A percentile compares a stretch with the other conserved stretches of the same genome.
These are phyloP conservation scores for Solanum ossicruentum DNA, from an alignment of 257 asterid genomes.

Conservation along the genomic window DNA sequence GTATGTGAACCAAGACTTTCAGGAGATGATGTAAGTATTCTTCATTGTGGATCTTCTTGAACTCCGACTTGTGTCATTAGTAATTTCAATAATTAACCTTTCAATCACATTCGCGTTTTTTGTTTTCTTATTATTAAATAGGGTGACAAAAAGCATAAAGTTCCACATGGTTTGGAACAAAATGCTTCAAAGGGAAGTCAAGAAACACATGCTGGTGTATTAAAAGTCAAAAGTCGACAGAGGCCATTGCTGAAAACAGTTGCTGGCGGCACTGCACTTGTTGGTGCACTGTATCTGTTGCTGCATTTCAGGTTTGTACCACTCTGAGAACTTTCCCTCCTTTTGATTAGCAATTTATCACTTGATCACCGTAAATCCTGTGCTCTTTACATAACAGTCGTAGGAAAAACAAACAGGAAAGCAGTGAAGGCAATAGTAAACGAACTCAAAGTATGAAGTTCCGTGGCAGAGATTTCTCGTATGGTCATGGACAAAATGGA, in stretches of 20 bases:
- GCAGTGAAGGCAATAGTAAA: slow-evolving; percentile 11
- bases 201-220: slow-evolving; percentile 3
- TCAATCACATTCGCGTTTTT: neutral
- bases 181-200: neutral
- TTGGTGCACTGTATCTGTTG: slow-evolving; percentile 45
- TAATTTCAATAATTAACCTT: neutral
- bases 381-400: neutral
- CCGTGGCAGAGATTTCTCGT: slow-evolving; percentile 17
- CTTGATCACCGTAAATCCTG: neutral
- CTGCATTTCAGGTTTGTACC: slow-evolving; percentile 55
- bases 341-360: neutral
- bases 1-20: neutral
- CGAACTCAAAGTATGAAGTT: slow-evolving; percentile 3
- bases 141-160: slow-evolving; percentile 12
- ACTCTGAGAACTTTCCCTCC: neutral
- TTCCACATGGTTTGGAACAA: neutral
- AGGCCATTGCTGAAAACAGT: slow-evolving; percentile 47
- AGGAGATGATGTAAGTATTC: slow-evolving; percentile 1
- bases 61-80: neutral
- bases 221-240: slow-evolving; percentile 11
- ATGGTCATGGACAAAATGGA: slow-evolving; percentile 19
- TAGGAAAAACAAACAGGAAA: slow-evolving; percentile 31
- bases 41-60: neutral
- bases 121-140: slow-evolving; percentile 5
- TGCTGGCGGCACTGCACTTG: slow-evolving; percentile 66